Evolutionary conservation across 176 grass and related monocot species (phyloP), one percentile per base, ranked within the genome.

Genomic region (Lolium perenne): DNA sequence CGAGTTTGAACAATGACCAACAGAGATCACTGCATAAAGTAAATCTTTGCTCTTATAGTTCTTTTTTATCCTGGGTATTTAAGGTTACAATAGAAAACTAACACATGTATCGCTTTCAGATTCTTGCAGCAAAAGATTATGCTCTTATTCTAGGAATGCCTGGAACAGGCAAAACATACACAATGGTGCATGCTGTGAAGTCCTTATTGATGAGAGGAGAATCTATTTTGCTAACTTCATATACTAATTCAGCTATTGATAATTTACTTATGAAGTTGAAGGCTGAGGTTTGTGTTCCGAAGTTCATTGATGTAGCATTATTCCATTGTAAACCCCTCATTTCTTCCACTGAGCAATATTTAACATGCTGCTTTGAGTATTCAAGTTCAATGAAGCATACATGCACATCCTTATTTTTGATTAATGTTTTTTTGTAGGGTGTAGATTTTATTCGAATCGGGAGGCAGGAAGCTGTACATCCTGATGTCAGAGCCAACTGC

Each of bases 191-290:
- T 77, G 96, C 93, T 78, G 93, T 98, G 73, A 98, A 98, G 88
- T 91, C 96, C 79, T 89, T 98, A 81, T 76, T 98, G 81, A 94
- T 88, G 74, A 92, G 93, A 92, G 93, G 93, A 81, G 89, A 92
- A 91, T 95, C 96, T 23, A 78, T 98, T 90, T 94, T 98, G 84
- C 89, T 98, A 63, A 98, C 96, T 56, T 98, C 93, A 56, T 98
- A 95, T 84, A 98, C 96, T 83, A 98, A 98, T 94, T 95, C 91
- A n/a, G 96, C 96, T 69, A 87, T 98, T 82, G 96, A 98, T 89
- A 98, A 93, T 85, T 84, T 98, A 78, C 96, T 98, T 78, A 93
- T 95, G 66, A 98, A 98, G 81, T 92, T 98, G 80, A 98, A 98
- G 79, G 47, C 84, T 8, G 87, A 92, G 93, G 96, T 98, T 84